Evolutionary conservation across 2,329 filamentous ascomycete species (phyloP).

Genomic region (Penicillium hesseltinei): DNA sequence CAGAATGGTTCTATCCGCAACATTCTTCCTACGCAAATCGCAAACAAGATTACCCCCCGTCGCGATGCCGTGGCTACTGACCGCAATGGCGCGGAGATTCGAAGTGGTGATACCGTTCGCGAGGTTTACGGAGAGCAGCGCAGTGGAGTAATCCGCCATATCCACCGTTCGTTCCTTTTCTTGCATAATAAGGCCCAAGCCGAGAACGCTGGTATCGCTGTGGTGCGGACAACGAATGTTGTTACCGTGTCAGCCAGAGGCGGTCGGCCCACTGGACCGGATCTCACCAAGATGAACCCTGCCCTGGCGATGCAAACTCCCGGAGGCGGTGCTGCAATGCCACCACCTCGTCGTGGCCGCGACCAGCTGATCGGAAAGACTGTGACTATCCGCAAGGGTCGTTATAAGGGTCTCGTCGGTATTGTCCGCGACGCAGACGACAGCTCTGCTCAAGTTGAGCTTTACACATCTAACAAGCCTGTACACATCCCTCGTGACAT

Average conservation of each 20-base stretch:
- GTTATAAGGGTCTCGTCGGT: conserved; percentile 87
- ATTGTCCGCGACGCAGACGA: conserved; percentile 96
- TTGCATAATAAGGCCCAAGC: conserved; percentile 78
- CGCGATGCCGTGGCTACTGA: conserved; percentile 88
- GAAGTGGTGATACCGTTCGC: conserved; percentile 86
- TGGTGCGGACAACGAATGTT: conserved; percentile 80
- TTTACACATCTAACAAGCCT: conserved; percentile 92
- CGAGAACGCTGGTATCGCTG: conserved; percentile 88
- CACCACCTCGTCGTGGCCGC: conserved; percentile 71
- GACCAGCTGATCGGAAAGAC: conserved; percentile 89
- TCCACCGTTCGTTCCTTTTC: conserved; percentile 90
- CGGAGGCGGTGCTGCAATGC: conserved; percentile 51
- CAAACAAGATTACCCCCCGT: conserved; percentile 80
- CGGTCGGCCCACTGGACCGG: conserved; percentile 71
- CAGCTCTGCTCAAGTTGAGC: conserved; percentile 78
- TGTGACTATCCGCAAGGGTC: conserved; percentile 80
- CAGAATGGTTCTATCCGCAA: conserved; percentile 82
- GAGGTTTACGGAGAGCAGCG: conserved; percentile 83
- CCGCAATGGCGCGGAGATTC: conserved; percentile 87
- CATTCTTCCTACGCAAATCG: conserved; percentile 85
- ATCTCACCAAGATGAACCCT: conserved; percentile 89
- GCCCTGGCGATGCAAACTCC: conserved; percentile 70
- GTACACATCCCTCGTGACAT: conserved; percentile 79
- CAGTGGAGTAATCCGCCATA: conserved; percentile 86
- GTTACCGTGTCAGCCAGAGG: conserved; percentile 93